Evolutionary conservation across 2,329 filamentous ascomycete genomes (phyloP).

Genomic region (Karstenula rhodostoma): DNA sequence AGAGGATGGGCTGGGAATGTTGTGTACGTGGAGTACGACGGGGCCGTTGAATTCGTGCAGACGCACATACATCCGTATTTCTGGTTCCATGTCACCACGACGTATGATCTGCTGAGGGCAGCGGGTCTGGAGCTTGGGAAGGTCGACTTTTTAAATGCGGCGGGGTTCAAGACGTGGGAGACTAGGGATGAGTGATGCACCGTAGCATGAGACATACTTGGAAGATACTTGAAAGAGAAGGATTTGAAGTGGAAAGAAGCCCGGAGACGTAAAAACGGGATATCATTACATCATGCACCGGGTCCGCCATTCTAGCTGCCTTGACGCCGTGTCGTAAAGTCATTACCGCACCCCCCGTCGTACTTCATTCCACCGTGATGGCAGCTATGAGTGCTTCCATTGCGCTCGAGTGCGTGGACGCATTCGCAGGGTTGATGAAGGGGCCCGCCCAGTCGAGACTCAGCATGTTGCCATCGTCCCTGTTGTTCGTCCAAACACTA

Average conservation of each 20-base stretch:
- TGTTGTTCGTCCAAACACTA: slow-evolving; percentile 69
- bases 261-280: not conserved
- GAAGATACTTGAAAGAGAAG: not conserved
- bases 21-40: slow-evolving; percentile 52
- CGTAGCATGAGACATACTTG: not conserved
- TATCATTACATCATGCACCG: slow-evolving; percentile 26
- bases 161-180: slow-evolving; percentile 5
- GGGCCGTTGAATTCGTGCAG: slow-evolving; percentile 57
- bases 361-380: slow-evolving; percentile 25
- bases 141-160: slow-evolving; percentile 60
- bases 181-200: not conserved
- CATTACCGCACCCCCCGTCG: slow-evolving; percentile 1
- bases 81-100: slow-evolving; percentile 68
- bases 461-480: slow-evolving; percentile 60
- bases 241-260: not conserved
- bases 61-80: slow-evolving; percentile 66
- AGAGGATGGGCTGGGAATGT: slow-evolving; percentile 23
- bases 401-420: slow-evolving; percentile 70
- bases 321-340: not conserved
- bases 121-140: slow-evolving; percentile 71
- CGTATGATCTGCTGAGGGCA: slow-evolving; percentile 68
- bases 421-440: slow-evolving; percentile 58
- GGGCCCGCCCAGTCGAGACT: slow-evolving; percentile 74
- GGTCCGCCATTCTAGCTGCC: not conserved
- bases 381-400: slow-evolving; percentile 74